These are phyloP conservation scores for Saturnispora bothae DNA, from an alignment of 805 yeast genomes.

Conservation along the genomic window DNA sequence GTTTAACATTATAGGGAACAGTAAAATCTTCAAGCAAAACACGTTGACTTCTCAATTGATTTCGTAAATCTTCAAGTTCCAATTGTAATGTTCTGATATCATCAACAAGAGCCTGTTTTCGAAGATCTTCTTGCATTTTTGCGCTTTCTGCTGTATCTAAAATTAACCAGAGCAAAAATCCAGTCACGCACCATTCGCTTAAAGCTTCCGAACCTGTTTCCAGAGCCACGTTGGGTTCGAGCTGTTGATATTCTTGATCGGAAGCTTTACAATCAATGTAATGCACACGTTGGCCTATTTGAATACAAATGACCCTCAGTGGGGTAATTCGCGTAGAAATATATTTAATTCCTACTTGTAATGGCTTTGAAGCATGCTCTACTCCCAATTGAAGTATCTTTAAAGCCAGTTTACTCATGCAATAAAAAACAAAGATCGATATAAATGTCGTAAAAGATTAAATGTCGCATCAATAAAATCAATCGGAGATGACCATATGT, in stretches of 20 bases:
- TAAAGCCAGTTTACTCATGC: slow-evolving; percentile 1
- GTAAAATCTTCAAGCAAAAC: slow-evolving; percentile 36
- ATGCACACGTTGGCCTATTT: slow-evolving; percentile 1
- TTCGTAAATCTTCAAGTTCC: slow-evolving; percentile 51
- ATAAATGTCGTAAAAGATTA: not conserved
- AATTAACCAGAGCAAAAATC: too few species aligned
- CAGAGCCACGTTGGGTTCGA: too few species aligned
- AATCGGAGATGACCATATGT: too few species aligned
- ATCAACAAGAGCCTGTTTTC: slow-evolving; percentile 59
- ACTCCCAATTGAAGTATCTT: not conserved
- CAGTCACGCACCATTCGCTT: too few species aligned
- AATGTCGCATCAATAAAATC: not conserved
- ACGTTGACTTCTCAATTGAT: slow-evolving; percentile 32
- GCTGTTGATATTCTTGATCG: too few species aligned
- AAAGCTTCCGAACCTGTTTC: too few species aligned
- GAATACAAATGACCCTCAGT: not conserved
- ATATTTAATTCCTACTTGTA: not conserved
- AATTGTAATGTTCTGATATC: slow-evolving; percentile 62
- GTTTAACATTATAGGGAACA: too few species aligned
- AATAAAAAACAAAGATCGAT: not conserved
- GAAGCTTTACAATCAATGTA: not conserved
- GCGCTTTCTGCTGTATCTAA: too few species aligned
- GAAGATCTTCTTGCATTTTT: slow-evolving; percentile 46
- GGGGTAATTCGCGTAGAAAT: not conserved
- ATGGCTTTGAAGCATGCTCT: slow-evolving; percentile 1